Base-by-base conservation (phyloP, 805 yeast genomes). In the Candida patagonica region DNA sequence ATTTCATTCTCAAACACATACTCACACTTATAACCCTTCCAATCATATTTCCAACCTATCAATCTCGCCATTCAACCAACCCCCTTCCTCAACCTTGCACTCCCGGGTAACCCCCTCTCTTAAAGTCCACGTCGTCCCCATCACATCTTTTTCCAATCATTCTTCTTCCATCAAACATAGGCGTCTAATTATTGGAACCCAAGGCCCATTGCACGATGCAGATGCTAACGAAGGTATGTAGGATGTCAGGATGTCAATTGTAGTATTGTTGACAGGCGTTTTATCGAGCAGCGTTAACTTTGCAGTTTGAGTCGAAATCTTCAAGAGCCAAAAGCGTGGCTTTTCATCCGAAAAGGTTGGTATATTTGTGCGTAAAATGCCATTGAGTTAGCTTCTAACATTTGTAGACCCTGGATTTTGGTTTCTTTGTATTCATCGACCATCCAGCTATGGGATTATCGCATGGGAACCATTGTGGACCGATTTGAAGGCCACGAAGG, bases 401-500 rank as follows among this genome's bases (percentile, higher is more conserved):
- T 10, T 20, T 55, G 52, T 35, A 72, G 92, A 61, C 96, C 98
- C 44, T 92, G 96, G 96, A 85, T 87, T 44, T 71, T 92, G 53
- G 97, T 88, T 25, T 87, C 97, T 6, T 71, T 94, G 45, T 92
- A 89, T 62, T 84, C 96, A 21, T 86, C 96, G n/a, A 87, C 96
- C n/a, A 89, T 92, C 60, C 98, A 94, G 63, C 71, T 92, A 48
- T 92, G 99, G 99, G 99, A 92, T 64, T 92, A 94, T 65, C 79
- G 99, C 56, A 92, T 92, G 99, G 99, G 99, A 32, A 87, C 96
- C 2, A 67, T 92, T 59, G 78, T 92, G 58, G 97, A 88, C 62
- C 75, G 96, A 43, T 92, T 87, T 56, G 98, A 92, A 63, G 98
- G 89, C 54, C 99, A 92, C 60, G 95, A 84, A 55, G 99, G 99